These are phyloP conservation scores for Akanthomyces dipterigenus DNA, from an alignment of 2,329 filamentous ascomycete species.

Conservation along the genomic window DNA sequence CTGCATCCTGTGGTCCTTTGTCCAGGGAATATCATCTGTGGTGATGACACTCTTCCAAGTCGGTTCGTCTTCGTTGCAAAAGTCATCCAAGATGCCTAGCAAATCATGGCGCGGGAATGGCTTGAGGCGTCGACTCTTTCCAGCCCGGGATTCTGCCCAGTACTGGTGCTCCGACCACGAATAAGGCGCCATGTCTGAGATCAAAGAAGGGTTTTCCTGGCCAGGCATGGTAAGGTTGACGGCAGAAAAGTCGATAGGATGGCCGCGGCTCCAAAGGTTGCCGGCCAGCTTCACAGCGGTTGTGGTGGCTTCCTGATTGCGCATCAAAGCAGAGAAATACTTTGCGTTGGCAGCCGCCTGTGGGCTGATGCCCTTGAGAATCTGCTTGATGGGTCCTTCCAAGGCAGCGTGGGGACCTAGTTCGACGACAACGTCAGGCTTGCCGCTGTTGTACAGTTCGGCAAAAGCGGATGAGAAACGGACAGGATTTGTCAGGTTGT, in stretches of 20 bases:
- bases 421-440: constrained; percentile 32
- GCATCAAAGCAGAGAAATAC: constrained; percentile 41
- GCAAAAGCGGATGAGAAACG: constrained; percentile 32
- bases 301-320: constrained; percentile 43
- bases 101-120: constrained; percentile 37
- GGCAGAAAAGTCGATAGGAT: constrained; percentile 34
- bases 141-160: constrained; percentile 42
- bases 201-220: constrained; percentile 19
- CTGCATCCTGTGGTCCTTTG: constrained; percentile 52
- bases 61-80: constrained; percentile 38
- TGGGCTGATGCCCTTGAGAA: constrained; percentile 37
- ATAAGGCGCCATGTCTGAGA: constrained; percentile 41
- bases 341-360: constrained; percentile 32
- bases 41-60: constrained; percentile 43
- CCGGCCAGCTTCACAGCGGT: constrained; percentile 37
- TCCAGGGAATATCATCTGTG: constrained; percentile 47
- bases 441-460: constrained; percentile 24
- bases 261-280: constrained; percentile 39
- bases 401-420: constrained; percentile 44
- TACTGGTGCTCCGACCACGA: constrained; percentile 42
- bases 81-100: constrained; percentile 37
- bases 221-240: constrained; percentile 34
- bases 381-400: constrained; percentile 44
- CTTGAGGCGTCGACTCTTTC: constrained; percentile 34
- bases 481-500: constrained; percentile 34